A percentile compares a stretch with the other conserved stretches of the same genome.
These are phyloP conservation scores for Eucalyptus virginea DNA, from an alignment of 345 rosid species.

Conservation along the genomic window DNA sequence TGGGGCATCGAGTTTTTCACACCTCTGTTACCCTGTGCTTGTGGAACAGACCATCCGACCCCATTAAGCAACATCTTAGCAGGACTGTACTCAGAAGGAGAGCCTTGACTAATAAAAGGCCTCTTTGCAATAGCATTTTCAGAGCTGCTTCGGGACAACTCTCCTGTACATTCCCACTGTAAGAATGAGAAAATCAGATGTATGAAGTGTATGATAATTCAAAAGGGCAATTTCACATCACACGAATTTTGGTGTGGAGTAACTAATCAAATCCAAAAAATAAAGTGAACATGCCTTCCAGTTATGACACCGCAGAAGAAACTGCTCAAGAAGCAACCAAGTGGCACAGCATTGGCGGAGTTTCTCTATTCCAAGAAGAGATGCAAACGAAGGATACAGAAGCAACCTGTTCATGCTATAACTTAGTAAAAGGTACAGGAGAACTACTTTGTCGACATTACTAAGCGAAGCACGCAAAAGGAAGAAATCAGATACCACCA, in stretches of 20 bases:
- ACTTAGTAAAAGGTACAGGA: not conserved
- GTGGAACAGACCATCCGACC: conserved; percentile 71
- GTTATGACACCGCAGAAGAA: conserved; percentile 67
- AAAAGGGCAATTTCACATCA: not conserved
- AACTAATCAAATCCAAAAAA: not conserved
- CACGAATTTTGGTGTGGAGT: not conserved
- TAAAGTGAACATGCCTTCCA: conserved; percentile 64
- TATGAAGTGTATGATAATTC: not conserved
- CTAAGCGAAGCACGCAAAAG: not conserved
- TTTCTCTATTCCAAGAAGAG: conserved; percentile 90
- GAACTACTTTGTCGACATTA: not conserved
- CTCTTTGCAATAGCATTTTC: conserved; percentile 33
- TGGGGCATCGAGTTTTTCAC: conserved; percentile 39
- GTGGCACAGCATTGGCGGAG: conserved; percentile 91
- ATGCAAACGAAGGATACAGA: conserved; percentile 83
- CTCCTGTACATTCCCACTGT: conserved; percentile 91
- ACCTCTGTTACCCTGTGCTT: conserved; percentile 54
- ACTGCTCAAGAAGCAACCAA: conserved; percentile 94
- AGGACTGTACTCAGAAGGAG: conserved; percentile 55
- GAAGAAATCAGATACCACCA: not conserved
- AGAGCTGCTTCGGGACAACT: conserved; percentile 41
- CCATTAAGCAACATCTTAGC: conserved; percentile 75
- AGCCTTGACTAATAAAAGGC: conserved; percentile 20
- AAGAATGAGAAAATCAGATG: conserved; percentile 26
- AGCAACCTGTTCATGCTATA: conserved; percentile 45